Base-by-base conservation (phyloP, 805 yeast genomes). In the Teunomyces tritomae region DNA sequence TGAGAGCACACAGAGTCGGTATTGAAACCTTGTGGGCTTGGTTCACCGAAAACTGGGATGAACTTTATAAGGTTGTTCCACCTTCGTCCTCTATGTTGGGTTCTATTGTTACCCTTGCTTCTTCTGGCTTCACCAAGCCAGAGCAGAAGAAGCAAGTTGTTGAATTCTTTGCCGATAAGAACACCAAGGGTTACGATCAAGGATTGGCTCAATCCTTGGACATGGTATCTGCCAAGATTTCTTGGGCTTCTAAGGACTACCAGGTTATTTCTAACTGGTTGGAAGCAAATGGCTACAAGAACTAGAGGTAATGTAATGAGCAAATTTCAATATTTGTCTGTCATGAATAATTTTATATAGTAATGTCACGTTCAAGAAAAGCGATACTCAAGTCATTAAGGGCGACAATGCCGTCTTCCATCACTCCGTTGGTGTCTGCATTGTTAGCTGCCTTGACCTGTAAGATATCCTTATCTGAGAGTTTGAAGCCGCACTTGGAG, bases 61-160 rank as follows among this genome's bases (percentile, higher is more conserved):
- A 72, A 39, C 62, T 92, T 50, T 68, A 70, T 57, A 76, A 80
- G 63, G 72, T 77, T 59, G 78, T 89, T 62, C 96, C 97, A 44
- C 89, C 96, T 11, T 85, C 89, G 9, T 77, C 85, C 53, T 77
- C 89, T 20, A 82, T 90, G 88, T 74, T 92, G 57, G 86, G 92
- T 16, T 74, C 84, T 14, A 83, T 94, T 49, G 86, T 92, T 34
- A 73, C 76, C 28, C 53, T 86, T 30, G 70, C 84, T 42, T 77
- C 87, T 34, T 68, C 82, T 20, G 82, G 85, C 1, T 84, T 82
- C 68, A 77, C 89, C 27, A 78, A 79, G 46, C 64, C 67, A 32
- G 79, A 73, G 29, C 81, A 82, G 52, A 74, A 75, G 55, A 71
- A 73, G 17, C 77, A 75, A 48, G 77, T 84, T 49, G 69, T 73